These are phyloP conservation scores for Golubevia pallescens DNA, from an alignment of 1,284 basidiomycete species.

Conservation along the genomic window DNA sequence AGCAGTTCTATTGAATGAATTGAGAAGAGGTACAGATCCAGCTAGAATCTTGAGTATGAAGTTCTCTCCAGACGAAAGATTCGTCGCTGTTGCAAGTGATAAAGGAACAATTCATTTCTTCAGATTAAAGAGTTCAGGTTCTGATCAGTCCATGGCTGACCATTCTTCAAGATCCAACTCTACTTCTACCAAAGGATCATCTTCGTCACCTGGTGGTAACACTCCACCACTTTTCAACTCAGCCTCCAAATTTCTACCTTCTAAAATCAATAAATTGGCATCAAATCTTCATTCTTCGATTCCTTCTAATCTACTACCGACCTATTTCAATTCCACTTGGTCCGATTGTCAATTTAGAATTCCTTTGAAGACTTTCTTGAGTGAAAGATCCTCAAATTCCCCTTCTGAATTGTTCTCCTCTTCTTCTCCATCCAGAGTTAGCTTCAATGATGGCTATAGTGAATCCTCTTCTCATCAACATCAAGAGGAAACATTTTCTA, in stretches of 20 bases:
- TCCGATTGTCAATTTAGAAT: constrained; percentile 44
- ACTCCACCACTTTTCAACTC: constrained; percentile 18
- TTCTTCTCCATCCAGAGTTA: too few species aligned
- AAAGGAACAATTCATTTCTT: constrained; percentile 55
- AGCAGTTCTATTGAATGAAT: constrained; percentile 27
- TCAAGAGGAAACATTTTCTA: too few species aligned
- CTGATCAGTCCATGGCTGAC: neutral
- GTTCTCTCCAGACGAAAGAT: constrained; percentile 30
- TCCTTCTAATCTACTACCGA: constrained; percentile 35
- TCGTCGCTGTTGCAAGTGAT: constrained; percentile 45
- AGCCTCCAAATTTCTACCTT: constrained; percentile 29
- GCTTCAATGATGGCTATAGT: too few species aligned
- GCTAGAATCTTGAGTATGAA: constrained; percentile 44
- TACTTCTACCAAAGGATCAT: neutral
- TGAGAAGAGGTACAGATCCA: constrained; percentile 42
- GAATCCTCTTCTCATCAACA: too few species aligned
- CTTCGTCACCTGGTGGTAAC: constrained; percentile 10
- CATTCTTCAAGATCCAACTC: constrained; percentile 1
- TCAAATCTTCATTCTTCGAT: constrained; percentile 25
- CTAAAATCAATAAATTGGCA: constrained; percentile 15
- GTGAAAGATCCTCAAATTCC: too few species aligned
- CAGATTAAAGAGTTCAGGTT: constrained; percentile 11
- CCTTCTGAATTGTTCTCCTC: too few species aligned
- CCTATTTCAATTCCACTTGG: constrained; percentile 50
- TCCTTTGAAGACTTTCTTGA: constrained; percentile 30